phyloP scores from a whole-genome alignment of 495 filamentous ascomycete genomes.

The Pyrenula massariospora region DNA sequence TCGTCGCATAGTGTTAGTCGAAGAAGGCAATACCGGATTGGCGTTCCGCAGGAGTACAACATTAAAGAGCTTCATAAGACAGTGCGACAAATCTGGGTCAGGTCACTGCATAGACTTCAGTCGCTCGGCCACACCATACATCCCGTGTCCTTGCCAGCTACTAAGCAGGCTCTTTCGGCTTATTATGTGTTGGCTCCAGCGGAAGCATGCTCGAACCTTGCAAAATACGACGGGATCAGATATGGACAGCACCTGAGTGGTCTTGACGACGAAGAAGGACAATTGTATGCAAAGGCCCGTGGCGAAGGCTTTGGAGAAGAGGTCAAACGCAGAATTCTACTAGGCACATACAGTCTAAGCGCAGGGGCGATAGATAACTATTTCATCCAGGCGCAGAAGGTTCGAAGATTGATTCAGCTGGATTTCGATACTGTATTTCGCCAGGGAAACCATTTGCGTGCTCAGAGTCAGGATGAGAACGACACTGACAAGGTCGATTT shows the following conservation, averaged over 20 bases:
- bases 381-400: conserved; percentile 84
- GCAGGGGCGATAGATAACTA: conserved; percentile 91
- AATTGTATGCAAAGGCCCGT: conserved; percentile 66
- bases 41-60: conserved; percentile 81
- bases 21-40: conserved; percentile 41
- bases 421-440: conserved; percentile 78
- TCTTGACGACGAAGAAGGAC: conserved; percentile 20
- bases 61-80: conserved; percentile 60
- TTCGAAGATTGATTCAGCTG: conserved; percentile 68
- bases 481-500: conserved; percentile 59
- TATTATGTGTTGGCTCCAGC: conserved; percentile 95
- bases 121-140: conserved; percentile 55
- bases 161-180: conserved; percentile 71
- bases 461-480: conserved; percentile 24
- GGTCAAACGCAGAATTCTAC: conserved; percentile 72
- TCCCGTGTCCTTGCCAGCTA: conserved; percentile 72
- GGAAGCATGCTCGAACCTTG: conserved; percentile 93
- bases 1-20: no score
- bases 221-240: conserved; percentile 90
- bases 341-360: conserved; percentile 85
- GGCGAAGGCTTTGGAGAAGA: conserved; percentile 68
- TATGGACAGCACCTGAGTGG: conserved; percentile 52
- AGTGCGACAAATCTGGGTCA: conserved; percentile 59
- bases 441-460: conserved; percentile 49
- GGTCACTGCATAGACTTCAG: conserved; percentile 43